Conservation (phyloP, 371 early-diverging fungal genomes). For the Mucor circinelloides region DNA sequence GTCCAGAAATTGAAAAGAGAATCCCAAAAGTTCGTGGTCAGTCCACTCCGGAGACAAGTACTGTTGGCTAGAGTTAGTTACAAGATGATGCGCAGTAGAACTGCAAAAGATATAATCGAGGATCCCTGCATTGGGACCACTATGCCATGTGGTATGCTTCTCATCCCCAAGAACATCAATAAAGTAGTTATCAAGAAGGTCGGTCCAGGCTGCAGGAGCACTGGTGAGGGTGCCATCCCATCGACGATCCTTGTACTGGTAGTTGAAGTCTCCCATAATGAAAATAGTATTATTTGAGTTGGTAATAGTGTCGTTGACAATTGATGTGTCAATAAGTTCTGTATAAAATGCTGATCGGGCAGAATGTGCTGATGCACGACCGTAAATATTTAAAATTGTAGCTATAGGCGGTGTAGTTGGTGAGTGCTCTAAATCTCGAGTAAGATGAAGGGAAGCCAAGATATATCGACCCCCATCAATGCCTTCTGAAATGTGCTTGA, state of each 20-base stretch:
- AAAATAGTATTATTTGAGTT: not conserved
- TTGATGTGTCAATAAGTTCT: not conserved
- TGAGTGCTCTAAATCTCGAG: not conserved
- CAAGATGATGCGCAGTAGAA: not conserved
- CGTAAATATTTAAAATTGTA: not conserved
- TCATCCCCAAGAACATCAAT: not conserved
- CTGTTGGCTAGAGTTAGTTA: not conserved
- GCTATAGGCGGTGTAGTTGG: not conserved
- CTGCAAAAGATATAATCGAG: not conserved
- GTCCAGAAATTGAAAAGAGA: not conserved
- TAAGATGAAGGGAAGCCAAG: not conserved
- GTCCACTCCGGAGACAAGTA: not conserved
- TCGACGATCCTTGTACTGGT: not conserved
- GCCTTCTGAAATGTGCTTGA: not conserved
- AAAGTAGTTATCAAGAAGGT: not conserved
- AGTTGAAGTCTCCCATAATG: conserved; percentile 8
- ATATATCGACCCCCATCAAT: not conserved
- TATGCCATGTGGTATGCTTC: not conserved
- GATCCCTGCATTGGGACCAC: not conserved
- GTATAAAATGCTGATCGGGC: not conserved
- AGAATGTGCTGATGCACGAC: not conserved
- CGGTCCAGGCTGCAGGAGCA: not conserved
- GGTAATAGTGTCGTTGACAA: not conserved
- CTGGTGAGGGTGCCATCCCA: not conserved
- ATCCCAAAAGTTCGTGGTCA: not conserved